These are phyloP conservation scores for Sarocladiaceae sp. DNA, from an alignment of 2,329 filamentous ascomycete genomes.

Conservation along the genomic window DNA sequence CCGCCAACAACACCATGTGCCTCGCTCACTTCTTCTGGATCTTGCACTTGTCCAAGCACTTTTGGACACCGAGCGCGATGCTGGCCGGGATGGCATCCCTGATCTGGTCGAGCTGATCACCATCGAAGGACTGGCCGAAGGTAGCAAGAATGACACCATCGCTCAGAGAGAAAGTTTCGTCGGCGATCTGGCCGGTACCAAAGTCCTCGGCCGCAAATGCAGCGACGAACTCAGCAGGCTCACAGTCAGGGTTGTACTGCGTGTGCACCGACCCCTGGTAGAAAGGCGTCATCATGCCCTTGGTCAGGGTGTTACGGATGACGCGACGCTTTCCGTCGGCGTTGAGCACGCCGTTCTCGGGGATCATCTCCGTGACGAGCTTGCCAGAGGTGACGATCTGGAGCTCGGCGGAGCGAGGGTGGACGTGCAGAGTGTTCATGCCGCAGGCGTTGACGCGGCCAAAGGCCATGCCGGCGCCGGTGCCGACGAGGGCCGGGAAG, in stretches of 20 bases:
- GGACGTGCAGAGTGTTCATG: slow-evolving; percentile 51
- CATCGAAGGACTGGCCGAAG: slow-evolving; percentile 38
- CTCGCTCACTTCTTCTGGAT: slow-evolving; percentile 6
- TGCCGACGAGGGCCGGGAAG: slow-evolving; percentile 50
- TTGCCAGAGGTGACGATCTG: slow-evolving; percentile 43
- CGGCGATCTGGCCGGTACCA: slow-evolving; percentile 42
- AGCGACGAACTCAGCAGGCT: slow-evolving; percentile 42
- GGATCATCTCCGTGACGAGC: slow-evolving; percentile 44
- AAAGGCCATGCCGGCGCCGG: slow-evolving; percentile 43
- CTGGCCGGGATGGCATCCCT: slow-evolving; percentile 27
- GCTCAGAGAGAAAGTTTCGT: slow-evolving; percentile 42
- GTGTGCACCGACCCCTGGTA: slow-evolving; percentile 49
- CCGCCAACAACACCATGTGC: neutral
- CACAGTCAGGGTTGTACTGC: slow-evolving; percentile 50
- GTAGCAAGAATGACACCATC: slow-evolving; percentile 39
- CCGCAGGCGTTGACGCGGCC: slow-evolving; percentile 46
- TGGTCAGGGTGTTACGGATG: slow-evolving; percentile 33
- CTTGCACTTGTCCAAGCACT: slow-evolving; percentile 44
- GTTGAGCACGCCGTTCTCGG: slow-evolving; percentile 42
- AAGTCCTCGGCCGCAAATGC: slow-evolving; percentile 44
- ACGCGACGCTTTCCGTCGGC: slow-evolving; percentile 32
- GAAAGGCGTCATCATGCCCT: slow-evolving; percentile 46
- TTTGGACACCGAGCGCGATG: slow-evolving; percentile 46
- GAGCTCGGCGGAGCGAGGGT: slow-evolving; percentile 47
- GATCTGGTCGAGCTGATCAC: slow-evolving; percentile 38